Evolutionary conservation across 75 land plant species (phyloP).

Genomic region (Selaginella moellendorffii): DNA sequence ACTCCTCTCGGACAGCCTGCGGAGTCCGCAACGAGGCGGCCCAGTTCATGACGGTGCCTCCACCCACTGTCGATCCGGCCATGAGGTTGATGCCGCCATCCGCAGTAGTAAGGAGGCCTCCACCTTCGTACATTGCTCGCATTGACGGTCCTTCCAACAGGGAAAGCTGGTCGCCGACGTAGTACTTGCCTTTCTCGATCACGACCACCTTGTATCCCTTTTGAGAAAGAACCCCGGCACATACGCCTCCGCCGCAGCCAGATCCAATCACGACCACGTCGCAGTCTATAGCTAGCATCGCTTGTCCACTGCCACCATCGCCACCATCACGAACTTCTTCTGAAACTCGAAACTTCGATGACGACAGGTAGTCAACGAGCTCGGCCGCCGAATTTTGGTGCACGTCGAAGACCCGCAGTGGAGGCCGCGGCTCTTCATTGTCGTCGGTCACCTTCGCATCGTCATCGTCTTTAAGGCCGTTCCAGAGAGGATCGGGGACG

Average conservation of each 20-base stretch:
- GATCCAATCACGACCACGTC: constrained; percentile 80
- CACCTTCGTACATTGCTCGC: constrained; percentile 38
- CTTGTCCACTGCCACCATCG: background rate
- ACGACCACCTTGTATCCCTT: constrained; percentile 59
- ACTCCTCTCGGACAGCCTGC: constrained; percentile 38
- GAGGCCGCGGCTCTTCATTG: constrained; percentile 16
- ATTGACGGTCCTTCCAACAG: constrained; percentile 53
- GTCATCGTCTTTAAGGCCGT: background rate
- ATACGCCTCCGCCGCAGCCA: constrained; percentile 87
- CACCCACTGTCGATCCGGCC: constrained; percentile 72
- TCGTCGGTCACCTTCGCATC: constrained; percentile 12
- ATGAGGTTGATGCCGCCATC: constrained; percentile 30
- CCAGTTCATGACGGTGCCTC: constrained; percentile 83
- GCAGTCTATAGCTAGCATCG: constrained; percentile 31
- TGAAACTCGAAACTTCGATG: constrained; percentile 15
- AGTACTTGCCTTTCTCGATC: constrained; percentile 74
- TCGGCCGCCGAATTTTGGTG: background rate
- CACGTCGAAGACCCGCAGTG: constrained; percentile 37
- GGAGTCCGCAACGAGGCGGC: constrained; percentile 61
- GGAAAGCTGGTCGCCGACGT: constrained; percentile 30
- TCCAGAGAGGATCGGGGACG: constrained; percentile 12
- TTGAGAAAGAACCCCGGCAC: constrained; percentile 50
- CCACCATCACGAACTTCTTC: constrained; percentile 29
- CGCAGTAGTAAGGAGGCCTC: constrained; percentile 31
- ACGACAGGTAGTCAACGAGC: constrained; percentile 15